These are phyloP conservation scores for Diaporthe caulivora DNA, from an alignment of 2,329 filamentous ascomycete species.

Conservation along the genomic window DNA sequence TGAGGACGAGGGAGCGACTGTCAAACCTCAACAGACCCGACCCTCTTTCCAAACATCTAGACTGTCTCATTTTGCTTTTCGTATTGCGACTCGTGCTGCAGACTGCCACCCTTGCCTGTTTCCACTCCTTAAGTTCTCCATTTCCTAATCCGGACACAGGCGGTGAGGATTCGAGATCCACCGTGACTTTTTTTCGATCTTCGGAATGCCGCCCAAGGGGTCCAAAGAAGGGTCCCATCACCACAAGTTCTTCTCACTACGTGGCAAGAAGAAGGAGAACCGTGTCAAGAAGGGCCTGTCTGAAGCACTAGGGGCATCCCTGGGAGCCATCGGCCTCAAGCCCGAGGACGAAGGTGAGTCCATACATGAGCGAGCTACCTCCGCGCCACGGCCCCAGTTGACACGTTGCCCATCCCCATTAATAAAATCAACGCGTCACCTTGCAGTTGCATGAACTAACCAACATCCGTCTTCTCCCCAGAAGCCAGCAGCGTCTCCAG, in stretches of 20 bases:
- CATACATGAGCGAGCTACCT: neutral
- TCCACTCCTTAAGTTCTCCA: slow-evolving; percentile 38
- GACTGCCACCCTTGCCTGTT: slow-evolving; percentile 35
- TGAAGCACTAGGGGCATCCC: slow-evolving; percentile 37
- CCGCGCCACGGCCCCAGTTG: slow-evolving; percentile 21
- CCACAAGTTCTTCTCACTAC: slow-evolving; percentile 40
- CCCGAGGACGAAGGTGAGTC: slow-evolving; percentile 40
- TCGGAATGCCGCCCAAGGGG: slow-evolving; percentile 37
- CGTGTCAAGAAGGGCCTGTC: slow-evolving; percentile 39
- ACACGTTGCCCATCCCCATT: slow-evolving; percentile 40
- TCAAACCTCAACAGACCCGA: slow-evolving; percentile 26
- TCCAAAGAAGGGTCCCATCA: slow-evolving; percentile 38
- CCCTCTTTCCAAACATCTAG: slow-evolving; percentile 31
- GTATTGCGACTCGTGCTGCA: slow-evolving; percentile 39
- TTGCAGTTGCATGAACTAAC: slow-evolving; percentile 35
- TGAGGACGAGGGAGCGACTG: slow-evolving; percentile 13
- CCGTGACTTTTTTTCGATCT: slow-evolving; percentile 35
- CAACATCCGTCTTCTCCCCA: slow-evolving; percentile 30
- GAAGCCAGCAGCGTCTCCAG: slow-evolving; percentile 38
- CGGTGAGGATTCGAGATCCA: slow-evolving; percentile 40
- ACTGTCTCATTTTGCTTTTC: slow-evolving; percentile 35
- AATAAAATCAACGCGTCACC: slow-evolving; percentile 37
- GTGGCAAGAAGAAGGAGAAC: slow-evolving; percentile 39
- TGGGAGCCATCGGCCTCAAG: slow-evolving; percentile 38
- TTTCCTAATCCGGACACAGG: slow-evolving; percentile 39